Conservation (phyloP, 225 moss, liverwort and hornwort species). For the Thuidium tamariscinum region DNA sequence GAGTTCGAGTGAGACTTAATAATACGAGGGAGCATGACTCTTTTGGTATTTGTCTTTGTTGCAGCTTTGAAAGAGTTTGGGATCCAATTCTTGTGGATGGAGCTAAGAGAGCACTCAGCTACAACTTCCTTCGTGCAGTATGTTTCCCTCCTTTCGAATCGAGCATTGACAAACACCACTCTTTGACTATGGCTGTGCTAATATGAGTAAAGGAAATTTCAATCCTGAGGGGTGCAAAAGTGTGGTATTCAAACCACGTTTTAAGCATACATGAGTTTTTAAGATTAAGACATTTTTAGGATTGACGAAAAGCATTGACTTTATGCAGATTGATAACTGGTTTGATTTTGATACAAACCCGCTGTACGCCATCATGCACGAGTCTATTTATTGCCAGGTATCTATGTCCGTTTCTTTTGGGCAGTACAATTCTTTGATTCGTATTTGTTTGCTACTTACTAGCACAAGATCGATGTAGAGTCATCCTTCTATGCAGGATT, state of each 20-base stretch:
- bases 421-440: not conserved
- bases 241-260: not conserved
- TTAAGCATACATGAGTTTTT: not conserved
- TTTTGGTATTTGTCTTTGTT: not conserved
- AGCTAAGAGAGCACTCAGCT: constrained; percentile 53
- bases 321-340: constrained; percentile 69
- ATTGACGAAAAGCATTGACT: not conserved
- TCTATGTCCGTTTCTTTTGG: not conserved
- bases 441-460: not conserved
- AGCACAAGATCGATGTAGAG: not conserved
- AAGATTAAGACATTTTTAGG: not conserved
- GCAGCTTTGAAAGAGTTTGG: constrained; percentile 86
- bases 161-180: not conserved
- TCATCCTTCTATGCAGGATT: not conserved
- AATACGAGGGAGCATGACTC: not conserved
- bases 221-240: not conserved
- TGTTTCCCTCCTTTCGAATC: not conserved
- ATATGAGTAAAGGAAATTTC: not conserved
- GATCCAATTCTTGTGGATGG: constrained; percentile 79
- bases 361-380: constrained; percentile 82
- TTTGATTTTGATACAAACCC: constrained; percentile 84
- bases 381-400: constrained; percentile 88
- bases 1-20: not conserved
- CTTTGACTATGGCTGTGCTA: not conserved
- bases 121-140: constrained; percentile 76